These are phyloP conservation scores for Eremochloa ophiuroides DNA, from an alignment of 176 grass and related monocot genomes.

Conservation along the genomic window DNA sequence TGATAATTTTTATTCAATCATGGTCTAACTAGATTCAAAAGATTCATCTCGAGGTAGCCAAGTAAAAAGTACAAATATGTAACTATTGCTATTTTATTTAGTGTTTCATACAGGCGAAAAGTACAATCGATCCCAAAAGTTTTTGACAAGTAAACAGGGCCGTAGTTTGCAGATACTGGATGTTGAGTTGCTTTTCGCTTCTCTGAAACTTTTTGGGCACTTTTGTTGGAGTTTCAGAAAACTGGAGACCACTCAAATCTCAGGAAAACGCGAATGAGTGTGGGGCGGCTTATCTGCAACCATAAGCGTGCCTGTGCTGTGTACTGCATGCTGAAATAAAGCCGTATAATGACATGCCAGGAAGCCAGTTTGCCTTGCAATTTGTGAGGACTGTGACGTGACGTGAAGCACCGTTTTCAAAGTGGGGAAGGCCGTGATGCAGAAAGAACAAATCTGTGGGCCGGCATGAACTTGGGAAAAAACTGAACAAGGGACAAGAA, in stretches of 20 bases:
- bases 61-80: no score
- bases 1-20: no score
- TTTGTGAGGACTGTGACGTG: slow-evolving; percentile 3
- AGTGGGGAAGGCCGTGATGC: slow-evolving; percentile 19
- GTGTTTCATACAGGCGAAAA: no score
- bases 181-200: neutral
- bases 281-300: neutral
- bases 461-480: neutral
- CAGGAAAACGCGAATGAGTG: neutral
- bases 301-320: neutral
- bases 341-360: neutral
- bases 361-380: slow-evolving; percentile 9
- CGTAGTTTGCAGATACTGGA: neutral
- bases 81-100: no score
- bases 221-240: neutral
- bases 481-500: neutral
- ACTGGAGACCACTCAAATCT: neutral
- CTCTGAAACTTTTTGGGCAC: slow-evolving; percentile 5
- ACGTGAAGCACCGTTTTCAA: neutral
- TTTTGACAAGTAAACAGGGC: no score
- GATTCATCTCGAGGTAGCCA: no score
- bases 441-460: slow-evolving; percentile 26
- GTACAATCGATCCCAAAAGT: no score
- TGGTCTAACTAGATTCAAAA: no score
- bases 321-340: neutral